phyloP scores from a whole-genome alignment of 768 basidiomycete genomes.

The Crucibulum laeve region DNA sequence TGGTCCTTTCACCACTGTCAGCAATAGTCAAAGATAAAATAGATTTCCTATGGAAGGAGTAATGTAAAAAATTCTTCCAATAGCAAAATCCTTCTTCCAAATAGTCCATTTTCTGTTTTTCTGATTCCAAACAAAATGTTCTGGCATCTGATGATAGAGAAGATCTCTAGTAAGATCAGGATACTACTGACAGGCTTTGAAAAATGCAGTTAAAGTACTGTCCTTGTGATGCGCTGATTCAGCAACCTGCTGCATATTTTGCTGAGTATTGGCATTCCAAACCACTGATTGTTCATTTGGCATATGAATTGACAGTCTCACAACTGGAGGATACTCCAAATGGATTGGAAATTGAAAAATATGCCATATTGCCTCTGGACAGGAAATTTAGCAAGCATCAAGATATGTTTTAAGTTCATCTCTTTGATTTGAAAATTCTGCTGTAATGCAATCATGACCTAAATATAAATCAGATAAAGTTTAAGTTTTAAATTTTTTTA shows the following conservation, averaged over 20 bases:
- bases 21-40: slow-evolving; percentile 30
- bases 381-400: slow-evolving; percentile 12
- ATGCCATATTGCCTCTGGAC: slow-evolving; percentile 26
- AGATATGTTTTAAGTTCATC: neutral
- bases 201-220: slow-evolving; percentile 24
- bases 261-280: slow-evolving; percentile 15
- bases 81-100: slow-evolving; percentile 10
- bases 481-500: too few species aligned
- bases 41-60: slow-evolving; percentile 25
- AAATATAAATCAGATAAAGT: too few species aligned
- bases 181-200: slow-evolving; percentile 19
- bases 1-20: slow-evolving; percentile 25
- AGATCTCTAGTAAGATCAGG: slow-evolving; percentile 6
- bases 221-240: slow-evolving; percentile 6
- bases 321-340: slow-evolving; percentile 24
- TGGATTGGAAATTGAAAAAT: slow-evolving; percentile 27
- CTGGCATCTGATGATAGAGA: slow-evolving; percentile 30
- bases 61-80: slow-evolving; percentile 24
- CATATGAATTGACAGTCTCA: slow-evolving; percentile 31
- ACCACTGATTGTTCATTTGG: slow-evolving; percentile 20
- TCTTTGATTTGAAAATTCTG: slow-evolving; percentile 13
- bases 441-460: slow-evolving; percentile 32
- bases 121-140: slow-evolving; percentile 18
- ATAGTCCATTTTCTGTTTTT: slow-evolving; percentile 5
- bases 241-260: slow-evolving; percentile 13